Base-by-base conservation (phyloP, 805 yeast genomes). In the Lachancea meyersii region DNA sequence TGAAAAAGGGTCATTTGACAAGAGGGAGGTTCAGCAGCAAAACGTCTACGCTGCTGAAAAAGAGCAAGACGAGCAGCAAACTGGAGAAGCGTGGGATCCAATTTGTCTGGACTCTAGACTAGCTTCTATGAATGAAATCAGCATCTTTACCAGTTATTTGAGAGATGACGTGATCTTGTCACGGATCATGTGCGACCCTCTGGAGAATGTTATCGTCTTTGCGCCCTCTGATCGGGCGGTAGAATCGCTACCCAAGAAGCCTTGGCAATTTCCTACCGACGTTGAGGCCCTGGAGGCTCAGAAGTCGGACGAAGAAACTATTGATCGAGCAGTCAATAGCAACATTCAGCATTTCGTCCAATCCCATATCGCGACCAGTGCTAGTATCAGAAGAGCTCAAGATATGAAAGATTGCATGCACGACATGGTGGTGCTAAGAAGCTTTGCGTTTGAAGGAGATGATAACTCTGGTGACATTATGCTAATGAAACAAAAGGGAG, bases 191-290 rank as follows among this genome's bases (percentile, higher is more conserved):
- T 78, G 73, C 45, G 61, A 69, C 45, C 58, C 63, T 13, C 63
- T 66, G 23, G 53, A 55, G 30, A 67, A 67, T 52, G 69, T 65
- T 43, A 63, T 85, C 18, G 72, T 86, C 5, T 73, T 86, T 54
- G 86, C 94, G 2, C 95, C 95, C 6, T 68, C 77, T 2, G 77
- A 86, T 54, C 61, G 60, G 10, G 89, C 86, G 3, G 68, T 86
- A 45, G 64, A 64, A 24, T 63, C 69, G 1, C 55, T 80, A 37
- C 10, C 61, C 3, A 43, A 59, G 43, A 86, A 86, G 58, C 95
- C 95, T 17, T 87, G 95, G 95, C 81, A 82, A 56, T 86, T 82
- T 60, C 95, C 95, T 0, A 58, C 55, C 6, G 53, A 67, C 4
- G 66, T 77, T 13, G 68, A 68, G 18, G 37, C 28, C 5, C 32